Conservation (phyloP, 2,329 filamentous ascomycete species). For the Albifimbria verrucaria region DNA sequence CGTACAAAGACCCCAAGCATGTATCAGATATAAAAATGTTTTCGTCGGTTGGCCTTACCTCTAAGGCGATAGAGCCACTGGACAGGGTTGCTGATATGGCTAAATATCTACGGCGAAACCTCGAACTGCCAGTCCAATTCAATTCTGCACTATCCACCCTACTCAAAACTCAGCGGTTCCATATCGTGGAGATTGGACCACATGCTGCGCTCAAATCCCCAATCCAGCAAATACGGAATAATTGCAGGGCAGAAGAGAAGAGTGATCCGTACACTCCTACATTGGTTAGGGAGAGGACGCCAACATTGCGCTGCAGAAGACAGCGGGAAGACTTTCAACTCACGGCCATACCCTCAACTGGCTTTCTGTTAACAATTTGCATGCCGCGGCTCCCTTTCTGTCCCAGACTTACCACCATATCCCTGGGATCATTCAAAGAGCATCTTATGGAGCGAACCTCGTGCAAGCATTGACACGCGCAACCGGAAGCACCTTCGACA, state of each 20-base stretch:
- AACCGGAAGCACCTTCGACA: slow-evolving; percentile 8
- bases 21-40: not conserved
- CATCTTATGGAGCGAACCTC: not conserved
- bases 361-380: not conserved
- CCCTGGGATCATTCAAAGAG: slow-evolving; percentile 5
- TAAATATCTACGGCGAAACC: not conserved
- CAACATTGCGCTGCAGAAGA: not conserved
- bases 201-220: slow-evolving; percentile 17
- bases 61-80: not conserved
- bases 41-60: not conserved
- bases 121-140: not conserved
- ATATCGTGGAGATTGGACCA: slow-evolving; percentile 17
- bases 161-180: not conserved
- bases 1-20: too few relatives aligned
- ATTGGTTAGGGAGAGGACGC: slow-evolving; percentile 4
- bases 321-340: not conserved
- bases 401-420: not conserved
- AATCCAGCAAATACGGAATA: slow-evolving; percentile 3
- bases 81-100: not conserved
- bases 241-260: not conserved
- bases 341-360: not conserved
- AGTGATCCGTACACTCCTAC: slow-evolving; percentile 4
- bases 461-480: not conserved
- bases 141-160: not conserved
- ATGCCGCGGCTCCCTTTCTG: too few relatives aligned